A percentile compares a stretch with the other conserved stretches of the same genome.
Evolutionary conservation across 495 filamentous ascomycete genomes (phyloP).

Genomic region (Acidomyces sp.): DNA sequence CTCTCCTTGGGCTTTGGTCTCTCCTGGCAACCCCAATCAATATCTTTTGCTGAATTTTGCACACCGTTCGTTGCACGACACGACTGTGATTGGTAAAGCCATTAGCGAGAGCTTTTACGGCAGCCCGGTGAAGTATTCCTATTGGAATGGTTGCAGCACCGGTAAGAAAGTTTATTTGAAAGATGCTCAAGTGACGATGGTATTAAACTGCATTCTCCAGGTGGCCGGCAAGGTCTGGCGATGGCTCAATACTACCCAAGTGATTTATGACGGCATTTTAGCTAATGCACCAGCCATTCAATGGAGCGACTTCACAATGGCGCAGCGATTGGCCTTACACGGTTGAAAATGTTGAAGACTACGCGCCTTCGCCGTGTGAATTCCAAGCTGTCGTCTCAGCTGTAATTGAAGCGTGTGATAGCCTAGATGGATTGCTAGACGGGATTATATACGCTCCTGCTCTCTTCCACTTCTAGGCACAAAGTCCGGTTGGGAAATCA

Average conservation of each 20-base stretch:
- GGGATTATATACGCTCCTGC: constrained; percentile 23
- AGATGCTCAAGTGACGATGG: constrained; percentile 18
- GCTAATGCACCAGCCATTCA: constrained; percentile 30
- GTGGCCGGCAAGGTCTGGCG: constrained; percentile 34
- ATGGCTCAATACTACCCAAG: constrained; percentile 34
- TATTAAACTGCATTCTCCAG: too few relatives aligned
- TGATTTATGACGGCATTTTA: constrained; percentile 29
- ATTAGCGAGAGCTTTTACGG: constrained; percentile 27
- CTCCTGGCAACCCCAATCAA: constrained; percentile 33
- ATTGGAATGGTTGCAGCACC: constrained; percentile 36
- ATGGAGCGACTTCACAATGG: constrained; percentile 16
- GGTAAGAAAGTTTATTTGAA: constrained; percentile 15
- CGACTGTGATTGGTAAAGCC: constrained; percentile 11
- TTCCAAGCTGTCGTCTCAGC: constrained; percentile 24
- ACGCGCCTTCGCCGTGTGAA: constrained; percentile 20
- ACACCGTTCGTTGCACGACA: constrained; percentile 11
- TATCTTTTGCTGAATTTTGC: constrained; percentile 31
- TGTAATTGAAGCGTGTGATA: constrained; percentile 30
- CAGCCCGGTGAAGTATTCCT: constrained; percentile 26
- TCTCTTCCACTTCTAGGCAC: constrained; percentile 23
- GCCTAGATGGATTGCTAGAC: constrained; percentile 27
- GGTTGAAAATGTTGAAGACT: constrained; percentile 8
- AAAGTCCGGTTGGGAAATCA: constrained; percentile 13
- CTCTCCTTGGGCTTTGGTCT: constrained; percentile 30
- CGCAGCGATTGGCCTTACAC: constrained; percentile 3